These are phyloP conservation scores for Thelonectria olida DNA, from an alignment of 2,329 filamentous ascomycete species.

Conservation along the genomic window DNA sequence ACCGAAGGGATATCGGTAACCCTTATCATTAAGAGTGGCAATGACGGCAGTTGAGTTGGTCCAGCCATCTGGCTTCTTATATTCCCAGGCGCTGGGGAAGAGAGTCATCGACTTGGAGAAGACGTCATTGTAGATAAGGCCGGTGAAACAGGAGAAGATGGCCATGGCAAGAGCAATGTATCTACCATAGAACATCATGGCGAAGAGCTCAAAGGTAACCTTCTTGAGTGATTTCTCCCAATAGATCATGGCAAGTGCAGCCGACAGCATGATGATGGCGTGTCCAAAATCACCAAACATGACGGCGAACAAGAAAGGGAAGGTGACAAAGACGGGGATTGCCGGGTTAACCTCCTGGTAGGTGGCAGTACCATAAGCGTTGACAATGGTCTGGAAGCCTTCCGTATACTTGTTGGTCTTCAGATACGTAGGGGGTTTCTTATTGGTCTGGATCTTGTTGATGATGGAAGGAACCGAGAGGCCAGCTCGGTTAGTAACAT, in stretches of 20 bases:
- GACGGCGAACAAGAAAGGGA: conserved; percentile 99
- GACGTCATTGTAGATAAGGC: conserved; percentile 95
- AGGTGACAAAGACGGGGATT: conserved; percentile 93
- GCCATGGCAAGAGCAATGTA: conserved; percentile 99
- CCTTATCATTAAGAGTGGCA: conserved; percentile 71
- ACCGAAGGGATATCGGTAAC: conserved; percentile 93
- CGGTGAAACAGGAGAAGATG: conserved; percentile 95
- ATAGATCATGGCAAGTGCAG: conserved; percentile 92
- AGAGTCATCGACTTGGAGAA: conserved; percentile 94
- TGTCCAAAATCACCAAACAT: conserved; percentile 99
- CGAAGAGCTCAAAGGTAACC: conserved; percentile 90
- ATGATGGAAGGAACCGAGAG: conserved; percentile 98
- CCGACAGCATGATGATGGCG: conserved; percentile 85
- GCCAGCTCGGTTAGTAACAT: conserved; percentile 95
- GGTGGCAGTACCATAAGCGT: conserved; percentile 96
- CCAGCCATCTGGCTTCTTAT: conserved; percentile 73
- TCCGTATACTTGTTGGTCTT: conserved; percentile 99
- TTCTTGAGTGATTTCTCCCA: conserved; percentile 95
- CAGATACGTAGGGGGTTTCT: conserved; percentile 95
- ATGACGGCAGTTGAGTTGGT: conserved; percentile 70
- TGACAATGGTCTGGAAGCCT: conserved; percentile 98
- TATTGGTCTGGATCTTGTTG: conserved; percentile 96
- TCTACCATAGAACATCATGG: conserved; percentile 98
- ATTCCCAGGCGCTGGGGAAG: conserved; percentile 91
- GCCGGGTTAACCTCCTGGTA: conserved; percentile 98